Evolutionary conservation across 768 basidiomycete species (phyloP).

Genomic region (Leccinellum albellum): DNA sequence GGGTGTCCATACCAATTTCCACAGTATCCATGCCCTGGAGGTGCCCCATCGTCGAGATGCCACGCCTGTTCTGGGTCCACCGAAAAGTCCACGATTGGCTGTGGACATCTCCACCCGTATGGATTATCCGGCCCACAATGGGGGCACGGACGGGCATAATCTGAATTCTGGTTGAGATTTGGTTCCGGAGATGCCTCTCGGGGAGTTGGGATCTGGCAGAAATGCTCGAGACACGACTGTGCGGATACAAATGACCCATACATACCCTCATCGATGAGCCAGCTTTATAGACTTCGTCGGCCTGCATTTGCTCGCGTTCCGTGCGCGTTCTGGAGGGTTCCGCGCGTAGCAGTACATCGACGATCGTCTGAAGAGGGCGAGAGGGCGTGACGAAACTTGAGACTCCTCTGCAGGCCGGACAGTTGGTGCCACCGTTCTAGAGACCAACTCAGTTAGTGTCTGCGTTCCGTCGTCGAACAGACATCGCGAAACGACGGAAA

Average conservation of each 20-base stretch:
- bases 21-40: constrained; percentile 77
- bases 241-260: constrained; percentile 1
- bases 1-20: constrained; percentile 66
- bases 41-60: constrained; percentile 71
- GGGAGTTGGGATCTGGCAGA: constrained; percentile 64
- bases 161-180: constrained; percentile 56
- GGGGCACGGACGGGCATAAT: constrained; percentile 75
- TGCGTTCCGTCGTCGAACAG: background rate
- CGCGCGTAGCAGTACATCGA: constrained; percentile 68
- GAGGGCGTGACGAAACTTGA: constrained; percentile 69
- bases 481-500: background rate
- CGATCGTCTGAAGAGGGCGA: constrained; percentile 65
- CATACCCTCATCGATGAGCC: constrained; percentile 63
- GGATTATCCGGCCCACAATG: constrained; percentile 68
- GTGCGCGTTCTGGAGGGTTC: constrained; percentile 67
- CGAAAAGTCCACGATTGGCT: constrained; percentile 70
- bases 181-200: constrained; percentile 76
- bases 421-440: constrained; percentile 82
- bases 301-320: constrained; percentile 71
- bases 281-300: constrained; percentile 72
- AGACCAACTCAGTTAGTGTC: constrained; percentile 13
- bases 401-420: constrained; percentile 74
- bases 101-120: constrained; percentile 79
- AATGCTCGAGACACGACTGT: background rate
- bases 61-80: constrained; percentile 69